A percentile compares a stretch with the other conserved stretches of the same genome.
phyloP scores from a whole-genome alignment of 1,284 basidiomycete species.

The Papiliotrema flavescens region DNA sequence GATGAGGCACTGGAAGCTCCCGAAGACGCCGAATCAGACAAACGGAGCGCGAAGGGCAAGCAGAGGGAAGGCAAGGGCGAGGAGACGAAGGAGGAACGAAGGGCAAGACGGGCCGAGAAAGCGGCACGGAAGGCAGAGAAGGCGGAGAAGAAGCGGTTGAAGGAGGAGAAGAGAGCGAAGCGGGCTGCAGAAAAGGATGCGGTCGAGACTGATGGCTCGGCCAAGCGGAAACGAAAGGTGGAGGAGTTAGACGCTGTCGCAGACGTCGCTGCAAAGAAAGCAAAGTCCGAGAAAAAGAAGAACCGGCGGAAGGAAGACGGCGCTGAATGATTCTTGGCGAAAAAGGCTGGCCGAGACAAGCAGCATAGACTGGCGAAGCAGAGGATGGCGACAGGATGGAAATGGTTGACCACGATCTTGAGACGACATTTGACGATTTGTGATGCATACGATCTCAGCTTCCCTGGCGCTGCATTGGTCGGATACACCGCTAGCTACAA shows the following conservation, averaged over 20 bases:
- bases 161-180: slow-evolving; percentile 1
- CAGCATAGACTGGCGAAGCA: too few relatives aligned
- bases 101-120: slow-evolving; percentile 8
- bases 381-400: too few relatives aligned
- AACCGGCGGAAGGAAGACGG: neutral
- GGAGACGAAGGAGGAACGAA: slow-evolving; percentile 27
- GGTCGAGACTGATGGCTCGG: neutral
- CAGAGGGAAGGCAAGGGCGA: slow-evolving; percentile 4
- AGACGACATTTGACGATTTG: too few relatives aligned
- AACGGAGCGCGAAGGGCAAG: slow-evolving; percentile 3
- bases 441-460: too few relatives aligned
- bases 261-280: neutral
- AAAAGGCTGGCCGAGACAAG: too few relatives aligned
- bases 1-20: neutral
- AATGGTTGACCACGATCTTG: too few relatives aligned
- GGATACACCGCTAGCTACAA: too few relatives aligned
- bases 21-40: neutral
- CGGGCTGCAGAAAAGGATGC: neutral
- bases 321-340: too few relatives aligned
- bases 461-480: too few relatives aligned
- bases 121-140: slow-evolving; percentile 5
- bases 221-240: neutral
- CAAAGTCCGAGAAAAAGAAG: slow-evolving; percentile 1
- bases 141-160: slow-evolving; percentile 1
- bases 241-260: neutral